phyloP scores from a whole-genome alignment of 371 early-diverging fungal species.

The Circinella umbellata region DNA sequence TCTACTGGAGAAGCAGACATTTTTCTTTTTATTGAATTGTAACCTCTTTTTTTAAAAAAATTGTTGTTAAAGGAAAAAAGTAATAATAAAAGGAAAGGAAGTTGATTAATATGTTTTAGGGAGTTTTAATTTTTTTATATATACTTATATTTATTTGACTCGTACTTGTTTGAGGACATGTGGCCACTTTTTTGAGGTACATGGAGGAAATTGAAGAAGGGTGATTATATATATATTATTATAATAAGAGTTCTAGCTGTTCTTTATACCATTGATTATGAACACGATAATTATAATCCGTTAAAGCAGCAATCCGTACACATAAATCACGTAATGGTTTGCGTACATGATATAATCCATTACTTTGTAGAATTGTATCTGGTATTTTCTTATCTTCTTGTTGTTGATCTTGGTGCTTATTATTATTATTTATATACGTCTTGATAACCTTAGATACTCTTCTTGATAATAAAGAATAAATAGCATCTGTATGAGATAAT shows the following conservation, averaged over 20 bases:
- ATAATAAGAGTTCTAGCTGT: not conserved
- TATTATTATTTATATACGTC: constrained; percentile 39
- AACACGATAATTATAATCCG: constrained; percentile 68
- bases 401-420: not conserved
- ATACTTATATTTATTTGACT: too few species aligned
- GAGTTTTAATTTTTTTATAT: too few species aligned
- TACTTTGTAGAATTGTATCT: constrained; percentile 46
- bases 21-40: too few species aligned
- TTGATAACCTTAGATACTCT: constrained; percentile 59
- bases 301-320: constrained; percentile 47
- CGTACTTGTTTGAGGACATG: too few species aligned
- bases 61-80: too few species aligned
- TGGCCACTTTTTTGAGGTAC: too few species aligned
- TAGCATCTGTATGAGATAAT: constrained; percentile 66
- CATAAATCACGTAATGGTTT: constrained; percentile 56
- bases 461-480: constrained; percentile 68
- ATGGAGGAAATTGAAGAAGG: too few species aligned
- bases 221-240: not conserved
- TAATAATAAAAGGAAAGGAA: not conserved
- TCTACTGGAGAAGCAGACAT: constrained; percentile 17
- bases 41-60: too few species aligned
- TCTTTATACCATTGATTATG: constrained; percentile 66
- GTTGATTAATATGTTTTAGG: not conserved
- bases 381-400: constrained; percentile 38
- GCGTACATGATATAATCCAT: constrained; percentile 65